phyloP scores from a whole-genome alignment of 2,329 filamentous ascomycete species.

The Ophiostoma ulmi region DNA sequence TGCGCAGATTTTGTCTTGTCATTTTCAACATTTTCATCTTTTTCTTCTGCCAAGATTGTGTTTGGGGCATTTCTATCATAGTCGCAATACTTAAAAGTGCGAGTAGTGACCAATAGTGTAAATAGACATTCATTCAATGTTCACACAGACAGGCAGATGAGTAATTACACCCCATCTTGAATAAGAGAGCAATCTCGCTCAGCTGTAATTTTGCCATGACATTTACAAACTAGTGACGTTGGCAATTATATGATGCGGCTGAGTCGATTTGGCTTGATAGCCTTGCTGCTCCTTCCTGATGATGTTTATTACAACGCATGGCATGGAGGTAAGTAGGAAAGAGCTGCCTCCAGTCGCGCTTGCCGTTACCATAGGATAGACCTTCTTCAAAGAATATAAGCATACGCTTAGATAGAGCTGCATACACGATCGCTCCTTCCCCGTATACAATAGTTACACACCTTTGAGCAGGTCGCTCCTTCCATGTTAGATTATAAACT shows the following conservation, averaged over 20 bases:
- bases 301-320: neutral
- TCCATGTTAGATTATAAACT: neutral
- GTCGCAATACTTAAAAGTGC: neutral
- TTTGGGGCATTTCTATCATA: neutral
- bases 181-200: neutral
- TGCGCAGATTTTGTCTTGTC: neutral
- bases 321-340: neutral
- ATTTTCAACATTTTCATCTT: neutral
- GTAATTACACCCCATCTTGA: neutral
- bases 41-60: neutral
- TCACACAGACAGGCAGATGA: neutral
- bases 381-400: neutral
- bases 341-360: neutral
- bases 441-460: neutral
- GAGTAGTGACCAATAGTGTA: neutral
- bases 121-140: neutral
- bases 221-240: neutral
- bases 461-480: neutral
- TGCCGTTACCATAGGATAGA: neutral
- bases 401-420: neutral
- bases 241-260: slow-evolving; percentile 1
- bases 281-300: neutral
- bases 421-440: neutral
- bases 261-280: neutral
- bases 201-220: neutral